Evolutionary conservation across 1,284 basidiomycete species (phyloP), one percentile per base, ranked within the genome.

Genomic region (Thecaphora thlaspeos): DNA sequence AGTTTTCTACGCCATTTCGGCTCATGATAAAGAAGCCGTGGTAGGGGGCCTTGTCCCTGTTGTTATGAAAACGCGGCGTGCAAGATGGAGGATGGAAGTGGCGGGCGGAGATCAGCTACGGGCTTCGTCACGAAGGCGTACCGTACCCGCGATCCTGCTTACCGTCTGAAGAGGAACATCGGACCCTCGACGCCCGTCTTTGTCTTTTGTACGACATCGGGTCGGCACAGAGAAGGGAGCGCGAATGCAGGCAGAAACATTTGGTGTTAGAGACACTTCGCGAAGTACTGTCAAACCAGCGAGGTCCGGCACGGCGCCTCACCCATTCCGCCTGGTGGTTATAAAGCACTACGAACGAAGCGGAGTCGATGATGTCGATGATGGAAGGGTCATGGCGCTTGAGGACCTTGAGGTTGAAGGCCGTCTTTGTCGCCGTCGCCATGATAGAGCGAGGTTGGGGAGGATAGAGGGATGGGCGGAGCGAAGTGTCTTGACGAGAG

Each of bases 1-100:
- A 89, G 77, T 91, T 90, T 45, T 89, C 86, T 75, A 85, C 86
- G n/a, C 88, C 89, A 73, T 88, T 85, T 42, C 90, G 85, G 76
- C 93, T 93, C 64, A 92, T 82, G 55, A 92, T 86, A 77, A 89
- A 91, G 75, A 91, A 86, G 11, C 89, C 90, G 74, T 91, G 90
- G 36, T 85, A 85, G 1, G 90, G 90, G 4, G 57, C 51, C 17
- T 32, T 37, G 12, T 40, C 45, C 28, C 57, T 68, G 41, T n/a
- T n/a, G n/a, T n/a, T n/a, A n/a, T n/a, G n/a, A n/a, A n/a, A n/a
- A n/a, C n/a, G n/a, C n/a, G n/a, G n/a, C n/a, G n/a, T n/a, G n/a
- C n/a, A n/a, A n/a, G n/a, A n/a, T n/a, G n/a, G n/a, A n/a, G n/a
- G n/a, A n/a, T n/a, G n/a, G n/a, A n/a, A n/a, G n/a, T n/a, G n/a